Evolutionary conservation across 257 asterid species (phyloP).

Genomic region (Leptodermis oblonga): DNA sequence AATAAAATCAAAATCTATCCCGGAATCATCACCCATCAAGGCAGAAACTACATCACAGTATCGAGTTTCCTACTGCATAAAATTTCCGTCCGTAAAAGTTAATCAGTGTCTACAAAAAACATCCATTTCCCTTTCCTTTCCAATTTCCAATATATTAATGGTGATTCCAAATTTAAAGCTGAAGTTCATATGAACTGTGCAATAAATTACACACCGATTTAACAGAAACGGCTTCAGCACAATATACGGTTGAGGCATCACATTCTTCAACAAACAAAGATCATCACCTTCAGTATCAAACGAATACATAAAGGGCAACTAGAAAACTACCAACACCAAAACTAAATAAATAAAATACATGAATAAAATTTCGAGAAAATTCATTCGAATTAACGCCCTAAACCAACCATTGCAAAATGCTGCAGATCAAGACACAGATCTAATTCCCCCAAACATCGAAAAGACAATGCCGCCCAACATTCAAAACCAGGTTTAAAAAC

Average conservation of each 20-base stretch:
- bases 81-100: background rate
- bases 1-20: background rate
- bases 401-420: background rate
- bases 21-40: background rate
- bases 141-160: background rate
- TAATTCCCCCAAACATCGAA: background rate
- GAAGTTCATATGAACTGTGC: background rate
- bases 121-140: background rate
- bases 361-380: background rate
- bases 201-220: background rate
- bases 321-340: too few species aligned
- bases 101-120: background rate
- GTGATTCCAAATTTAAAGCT: background rate
- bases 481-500: background rate
- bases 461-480: background rate
- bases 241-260: background rate
- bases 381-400: background rate
- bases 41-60: background rate
- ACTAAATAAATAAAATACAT: background rate
- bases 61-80: background rate
- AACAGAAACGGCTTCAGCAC: background rate
- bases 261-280: background rate
- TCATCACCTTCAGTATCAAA: background rate
- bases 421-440: constrained; percentile 2
- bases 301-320: background rate